Conservation (phyloP, 2,329 filamentous ascomycete species). For the Fusarium chaquense region DNA sequence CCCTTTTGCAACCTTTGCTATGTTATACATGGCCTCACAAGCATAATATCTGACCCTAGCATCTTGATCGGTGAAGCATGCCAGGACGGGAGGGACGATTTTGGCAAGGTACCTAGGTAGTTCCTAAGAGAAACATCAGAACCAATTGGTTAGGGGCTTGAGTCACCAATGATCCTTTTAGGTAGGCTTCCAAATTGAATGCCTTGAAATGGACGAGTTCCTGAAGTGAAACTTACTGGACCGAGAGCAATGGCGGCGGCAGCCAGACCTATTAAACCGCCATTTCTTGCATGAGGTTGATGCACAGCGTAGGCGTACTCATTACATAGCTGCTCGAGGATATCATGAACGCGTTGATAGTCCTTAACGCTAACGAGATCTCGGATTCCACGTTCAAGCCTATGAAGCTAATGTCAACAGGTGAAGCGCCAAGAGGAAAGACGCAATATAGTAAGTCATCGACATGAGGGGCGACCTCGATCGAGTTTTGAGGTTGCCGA, state of each 20-base stretch:
- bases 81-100: slow-evolving; percentile 95
- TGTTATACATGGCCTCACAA: slow-evolving; percentile 99
- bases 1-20: slow-evolving; percentile 98
- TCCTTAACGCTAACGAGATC: slow-evolving; percentile 83
- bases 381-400: slow-evolving; percentile 90
- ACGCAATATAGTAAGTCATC: slow-evolving; percentile 8
- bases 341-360: slow-evolving; percentile 82
- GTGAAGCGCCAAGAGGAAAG: neutral
- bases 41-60: slow-evolving; percentile 97
- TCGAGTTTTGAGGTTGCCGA: neutral
- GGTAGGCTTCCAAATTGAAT: neutral
- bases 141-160: neutral
- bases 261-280: slow-evolving; percentile 93
- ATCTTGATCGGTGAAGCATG: slow-evolving; percentile 98
- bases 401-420: slow-evolving; percentile 53
- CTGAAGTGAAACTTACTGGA: slow-evolving; percentile 70
- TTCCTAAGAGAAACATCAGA: slow-evolving; percentile 67
- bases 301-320: slow-evolving; percentile 98
- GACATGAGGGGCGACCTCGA: neutral
- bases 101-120: slow-evolving; percentile 91
- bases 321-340: slow-evolving; percentile 95
- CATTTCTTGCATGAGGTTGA: slow-evolving; percentile 95
- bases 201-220: neutral
- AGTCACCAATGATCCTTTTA: neutral
- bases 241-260: slow-evolving; percentile 96